Percentiles rank a stretch among this genome's conserved stretches.
Evolutionary conservation across 2,329 filamentous ascomycete genomes (phyloP).

Genomic region (Talaromyces sp.): DNA sequence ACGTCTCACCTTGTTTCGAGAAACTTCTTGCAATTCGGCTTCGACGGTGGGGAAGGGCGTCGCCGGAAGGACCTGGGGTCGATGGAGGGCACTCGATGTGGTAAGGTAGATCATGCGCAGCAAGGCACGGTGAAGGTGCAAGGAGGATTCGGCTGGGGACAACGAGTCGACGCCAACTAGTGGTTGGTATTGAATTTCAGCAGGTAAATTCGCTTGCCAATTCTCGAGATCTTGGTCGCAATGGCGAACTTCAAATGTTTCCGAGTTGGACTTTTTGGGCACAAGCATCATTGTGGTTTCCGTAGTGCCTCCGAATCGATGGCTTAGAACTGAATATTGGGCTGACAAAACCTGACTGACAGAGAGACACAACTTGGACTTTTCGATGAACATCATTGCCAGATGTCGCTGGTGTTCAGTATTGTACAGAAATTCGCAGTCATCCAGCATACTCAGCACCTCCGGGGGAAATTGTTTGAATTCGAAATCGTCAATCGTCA

Average conservation of each 20-base stretch:
- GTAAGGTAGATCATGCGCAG: constrained; percentile 93
- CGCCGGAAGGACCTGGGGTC: constrained; percentile 81
- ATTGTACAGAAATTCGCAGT: constrained; percentile 68
- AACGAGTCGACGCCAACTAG: constrained; percentile 53
- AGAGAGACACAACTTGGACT: constrained; percentile 81
- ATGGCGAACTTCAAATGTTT: constrained; percentile 68
- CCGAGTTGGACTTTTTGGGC: constrained; percentile 80
- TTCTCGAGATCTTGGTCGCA: constrained; percentile 75
- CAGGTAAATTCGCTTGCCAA: constrained; percentile 70
- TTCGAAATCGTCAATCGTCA: constrained; percentile 80
- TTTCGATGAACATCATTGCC: constrained; percentile 84
- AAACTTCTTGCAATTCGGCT: constrained; percentile 73
- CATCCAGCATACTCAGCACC: constrained; percentile 62
- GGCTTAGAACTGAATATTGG: constrained; percentile 86
- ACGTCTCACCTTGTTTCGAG: constrained; percentile 73
- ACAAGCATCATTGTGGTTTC: constrained; percentile 84
- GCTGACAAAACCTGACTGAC: constrained; percentile 85
- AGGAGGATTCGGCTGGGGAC: constrained; percentile 39
- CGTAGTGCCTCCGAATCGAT: constrained; percentile 66
- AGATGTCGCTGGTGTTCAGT: constrained; percentile 69
- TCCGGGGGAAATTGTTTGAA: constrained; percentile 62
- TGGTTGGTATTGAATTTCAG: constrained; percentile 63
- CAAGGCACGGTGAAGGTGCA: constrained; percentile 72
- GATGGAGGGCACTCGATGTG: constrained; percentile 82
- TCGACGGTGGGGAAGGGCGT: constrained; percentile 54